Percentiles rank a stretch among this genome's conserved stretches.
Evolutionary conservation across 179 eudicot species (phyloP).

Genomic region (Pouteria campechiana): DNA sequence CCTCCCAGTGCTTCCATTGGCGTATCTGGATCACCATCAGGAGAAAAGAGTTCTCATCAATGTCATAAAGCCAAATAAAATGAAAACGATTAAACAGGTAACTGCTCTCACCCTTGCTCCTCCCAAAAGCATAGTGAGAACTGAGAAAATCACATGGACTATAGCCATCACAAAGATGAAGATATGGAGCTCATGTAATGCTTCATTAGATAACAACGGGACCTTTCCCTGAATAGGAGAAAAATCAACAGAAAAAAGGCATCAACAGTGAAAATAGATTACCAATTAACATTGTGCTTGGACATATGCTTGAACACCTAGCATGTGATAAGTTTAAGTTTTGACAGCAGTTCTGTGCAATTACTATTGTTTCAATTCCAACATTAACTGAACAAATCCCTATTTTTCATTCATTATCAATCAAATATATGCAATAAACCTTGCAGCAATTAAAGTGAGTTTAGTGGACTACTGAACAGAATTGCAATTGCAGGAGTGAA

Average conservation of each 20-base stretch:
- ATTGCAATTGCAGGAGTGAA: no score
- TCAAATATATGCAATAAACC: no score
- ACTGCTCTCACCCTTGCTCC: slow-evolving; percentile 47
- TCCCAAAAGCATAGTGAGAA: slow-evolving; percentile 70
- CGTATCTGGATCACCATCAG: slow-evolving; percentile 40
- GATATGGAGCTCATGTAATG: slow-evolving; percentile 79
- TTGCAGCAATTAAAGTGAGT: no score
- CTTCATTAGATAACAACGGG: slow-evolving; percentile 75
- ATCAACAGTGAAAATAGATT: not conserved
- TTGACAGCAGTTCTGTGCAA: no score
- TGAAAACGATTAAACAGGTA: not conserved
- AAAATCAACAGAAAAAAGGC: not conserved
- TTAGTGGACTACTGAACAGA: no score
- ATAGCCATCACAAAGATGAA: slow-evolving; percentile 90
- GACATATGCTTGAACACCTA: no score
- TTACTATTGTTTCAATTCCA: no score
- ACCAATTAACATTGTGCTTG: not conserved
- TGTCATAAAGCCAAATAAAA: not conserved
- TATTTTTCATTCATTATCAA: no score
- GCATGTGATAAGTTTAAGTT: no score
- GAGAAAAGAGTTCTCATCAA: not conserved
- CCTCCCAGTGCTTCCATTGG: slow-evolving; percentile 94
- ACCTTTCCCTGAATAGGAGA: slow-evolving; percentile 44
- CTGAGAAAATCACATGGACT: slow-evolving; percentile 78
- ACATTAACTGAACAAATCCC: no score